Evolutionary conservation across 1,284 basidiomycete species (phyloP).

Genomic region (Leucoagaricus sp.): DNA sequence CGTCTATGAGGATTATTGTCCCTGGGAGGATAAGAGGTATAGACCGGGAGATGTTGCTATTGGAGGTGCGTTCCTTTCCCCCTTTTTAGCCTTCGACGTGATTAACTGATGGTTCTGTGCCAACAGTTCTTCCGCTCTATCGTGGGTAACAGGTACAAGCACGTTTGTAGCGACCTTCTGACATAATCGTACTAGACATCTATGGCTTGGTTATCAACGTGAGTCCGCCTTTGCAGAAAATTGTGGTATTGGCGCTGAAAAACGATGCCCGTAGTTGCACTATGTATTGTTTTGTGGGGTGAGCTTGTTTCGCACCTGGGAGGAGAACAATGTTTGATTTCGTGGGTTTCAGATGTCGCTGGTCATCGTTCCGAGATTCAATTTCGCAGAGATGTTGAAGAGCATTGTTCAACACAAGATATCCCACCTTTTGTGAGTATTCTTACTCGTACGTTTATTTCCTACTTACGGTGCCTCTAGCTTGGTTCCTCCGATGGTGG

Average conservation of each 20-base stretch:
- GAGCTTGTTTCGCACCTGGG: conserved; percentile 20
- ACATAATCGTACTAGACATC: conserved; percentile 50
- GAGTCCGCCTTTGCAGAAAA: conserved; percentile 19
- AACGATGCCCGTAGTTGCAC: conserved; percentile 43
- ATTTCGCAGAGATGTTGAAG: conserved; percentile 63
- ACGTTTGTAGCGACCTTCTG: conserved; percentile 7
- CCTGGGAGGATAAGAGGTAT: conserved; percentile 41
- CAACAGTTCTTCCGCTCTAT: conserved; percentile 51
- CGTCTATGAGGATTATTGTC: conserved; percentile 38
- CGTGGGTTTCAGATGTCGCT: conserved; percentile 46
- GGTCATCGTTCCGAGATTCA: conserved; percentile 77
- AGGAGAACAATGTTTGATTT: not conserved
- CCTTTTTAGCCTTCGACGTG: not conserved
- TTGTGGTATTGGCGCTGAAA: not conserved
- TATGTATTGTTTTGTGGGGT: conserved; percentile 57
- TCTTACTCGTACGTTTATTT: not conserved
- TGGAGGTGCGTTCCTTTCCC: conserved; percentile 22
- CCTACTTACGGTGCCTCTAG: conserved; percentile 31
- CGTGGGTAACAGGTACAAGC: conserved; percentile 30
- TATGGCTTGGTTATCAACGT: conserved; percentile 71
- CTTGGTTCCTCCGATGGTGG: conserved; percentile 70
- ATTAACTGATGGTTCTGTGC: not conserved
- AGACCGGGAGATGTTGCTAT: conserved; percentile 50
- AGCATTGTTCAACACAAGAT: conserved; percentile 70
- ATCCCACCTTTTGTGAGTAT: conserved; percentile 59